phyloP scores from a whole-genome alignment of 495 filamentous ascomycete genomes.

The Penicillium robsamsonii region DNA sequence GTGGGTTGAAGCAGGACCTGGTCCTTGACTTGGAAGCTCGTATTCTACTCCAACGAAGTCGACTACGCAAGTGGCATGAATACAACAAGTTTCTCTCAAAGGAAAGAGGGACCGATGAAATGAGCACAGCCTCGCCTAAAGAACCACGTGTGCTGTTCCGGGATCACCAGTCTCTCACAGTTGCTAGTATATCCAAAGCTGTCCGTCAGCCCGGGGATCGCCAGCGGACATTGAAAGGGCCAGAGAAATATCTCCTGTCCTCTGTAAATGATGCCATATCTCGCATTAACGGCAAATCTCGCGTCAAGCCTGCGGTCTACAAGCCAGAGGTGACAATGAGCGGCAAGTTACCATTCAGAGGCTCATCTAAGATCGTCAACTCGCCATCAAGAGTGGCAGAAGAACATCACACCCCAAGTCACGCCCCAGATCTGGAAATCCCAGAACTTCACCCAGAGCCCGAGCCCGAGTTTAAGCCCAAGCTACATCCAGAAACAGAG shows the following conservation, averaged over 20 bases:
- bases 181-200: conserved; percentile 44
- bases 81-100: conserved; percentile 50
- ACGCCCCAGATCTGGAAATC: not conserved
- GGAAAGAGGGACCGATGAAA: conserved; percentile 17
- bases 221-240: conserved; percentile 40
- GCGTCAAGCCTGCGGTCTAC: not conserved
- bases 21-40: conserved; percentile 62
- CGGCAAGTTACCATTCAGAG: not conserved
- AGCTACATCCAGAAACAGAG: conserved; percentile 11
- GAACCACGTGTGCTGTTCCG: conserved; percentile 29
- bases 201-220: conserved; percentile 41
- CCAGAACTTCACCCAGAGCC: not conserved
- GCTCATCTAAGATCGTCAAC: not conserved
- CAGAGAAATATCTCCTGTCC: conserved; percentile 49
- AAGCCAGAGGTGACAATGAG: not conserved
- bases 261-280: conserved; percentile 56
- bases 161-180: conserved; percentile 40
- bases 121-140: conserved; percentile 12
- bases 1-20: conserved; percentile 32
- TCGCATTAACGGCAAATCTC: conserved; percentile 52
- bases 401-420: not conserved
- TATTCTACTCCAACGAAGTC: conserved; percentile 57
- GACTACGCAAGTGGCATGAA: conserved; percentile 70
- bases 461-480: not conserved
- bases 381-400: conserved; percentile 1